Evolutionary conservation across 768 basidiomycete genomes (phyloP).

Genomic region (Xerocomus brunneocitrinus): DNA sequence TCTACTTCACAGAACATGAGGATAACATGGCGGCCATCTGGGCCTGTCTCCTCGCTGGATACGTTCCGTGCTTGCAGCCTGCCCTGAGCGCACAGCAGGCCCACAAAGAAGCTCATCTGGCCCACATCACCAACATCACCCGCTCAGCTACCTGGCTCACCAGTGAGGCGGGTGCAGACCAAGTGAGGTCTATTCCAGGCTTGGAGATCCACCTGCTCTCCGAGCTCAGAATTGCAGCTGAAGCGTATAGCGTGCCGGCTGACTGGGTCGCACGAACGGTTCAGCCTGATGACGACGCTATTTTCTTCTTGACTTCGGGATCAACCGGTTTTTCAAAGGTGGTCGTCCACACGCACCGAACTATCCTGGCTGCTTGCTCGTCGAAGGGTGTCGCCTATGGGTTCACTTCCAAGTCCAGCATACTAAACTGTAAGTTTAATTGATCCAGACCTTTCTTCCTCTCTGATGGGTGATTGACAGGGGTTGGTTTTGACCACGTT

Average conservation of each 20-base stretch:
- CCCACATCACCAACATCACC: constrained; percentile 23
- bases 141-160: constrained; percentile 23
- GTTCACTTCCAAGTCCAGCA: constrained; percentile 26
- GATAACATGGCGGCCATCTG: constrained; percentile 32
- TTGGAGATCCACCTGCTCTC: constrained; percentile 26
- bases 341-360: constrained; percentile 35
- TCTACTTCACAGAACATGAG: constrained; percentile 31
- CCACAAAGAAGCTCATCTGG: constrained; percentile 27
- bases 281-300: constrained; percentile 26
- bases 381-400: constrained; percentile 33
- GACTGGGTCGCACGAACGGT: constrained; percentile 11
- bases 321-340: constrained; percentile 40
- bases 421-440: constrained; percentile 33
- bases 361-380: constrained; percentile 29
- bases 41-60: constrained; percentile 30
- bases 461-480: constrained; percentile 3
- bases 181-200: constrained; percentile 15
- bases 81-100: constrained; percentile 31
- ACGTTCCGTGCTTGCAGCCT: constrained; percentile 31
- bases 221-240: constrained; percentile 17
- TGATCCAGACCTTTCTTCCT: rapidly evolving
- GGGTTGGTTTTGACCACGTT: constrained; percentile 42
- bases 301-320: constrained; percentile 36
- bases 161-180: constrained; percentile 22
- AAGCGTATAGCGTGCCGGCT: constrained; percentile 3